Evolutionary conservation across 768 basidiomycete species (phyloP).

Genomic region (Leucosporidium yakuticum): DNA sequence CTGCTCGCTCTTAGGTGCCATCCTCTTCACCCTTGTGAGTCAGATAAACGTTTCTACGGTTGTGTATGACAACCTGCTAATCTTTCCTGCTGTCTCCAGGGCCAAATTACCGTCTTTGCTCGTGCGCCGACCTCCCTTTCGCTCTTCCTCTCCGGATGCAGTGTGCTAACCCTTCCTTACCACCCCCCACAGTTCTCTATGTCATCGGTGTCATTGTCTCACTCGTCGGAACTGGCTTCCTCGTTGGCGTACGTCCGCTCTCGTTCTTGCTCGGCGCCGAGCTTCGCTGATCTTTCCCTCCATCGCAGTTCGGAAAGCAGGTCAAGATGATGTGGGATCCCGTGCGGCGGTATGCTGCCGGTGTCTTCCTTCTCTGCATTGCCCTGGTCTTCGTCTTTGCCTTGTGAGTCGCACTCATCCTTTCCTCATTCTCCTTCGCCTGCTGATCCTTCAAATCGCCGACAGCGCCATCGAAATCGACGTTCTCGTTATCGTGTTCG

Average conservation of each 20-base stretch:
- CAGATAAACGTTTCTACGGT: too few species aligned
- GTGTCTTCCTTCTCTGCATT: background rate
- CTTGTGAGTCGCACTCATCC: too few species aligned
- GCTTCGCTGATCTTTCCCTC: background rate
- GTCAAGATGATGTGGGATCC: constrained; percentile 33
- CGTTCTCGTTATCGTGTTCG: constrained; percentile 29
- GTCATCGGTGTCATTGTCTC: constrained; percentile 23
- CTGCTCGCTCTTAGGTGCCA: constrained; percentile 27
- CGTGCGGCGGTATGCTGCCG: constrained; percentile 26
- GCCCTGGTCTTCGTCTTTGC: background rate
- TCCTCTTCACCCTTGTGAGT: constrained; percentile 20
- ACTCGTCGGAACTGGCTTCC: constrained; percentile 28
- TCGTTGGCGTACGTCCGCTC: constrained; percentile 17
- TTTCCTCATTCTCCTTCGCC: accelerated
- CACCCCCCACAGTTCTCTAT: constrained; percentile 9
- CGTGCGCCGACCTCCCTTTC: background rate
- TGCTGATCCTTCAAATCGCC: constrained; percentile 11
- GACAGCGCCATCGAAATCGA: constrained; percentile 20
- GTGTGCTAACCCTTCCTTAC: background rate
- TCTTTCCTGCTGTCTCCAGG: background rate
- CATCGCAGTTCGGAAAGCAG: constrained; percentile 22
- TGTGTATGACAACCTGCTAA: too few species aligned
- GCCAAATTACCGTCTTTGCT: constrained; percentile 27
- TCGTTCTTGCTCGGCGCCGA: background rate
- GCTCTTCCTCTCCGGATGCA: background rate